Evolutionary conservation across 2,329 filamentous ascomycete species (phyloP), one percentile per base, ranked within the genome.

Genomic region (Aureobasidium namibiae): DNA sequence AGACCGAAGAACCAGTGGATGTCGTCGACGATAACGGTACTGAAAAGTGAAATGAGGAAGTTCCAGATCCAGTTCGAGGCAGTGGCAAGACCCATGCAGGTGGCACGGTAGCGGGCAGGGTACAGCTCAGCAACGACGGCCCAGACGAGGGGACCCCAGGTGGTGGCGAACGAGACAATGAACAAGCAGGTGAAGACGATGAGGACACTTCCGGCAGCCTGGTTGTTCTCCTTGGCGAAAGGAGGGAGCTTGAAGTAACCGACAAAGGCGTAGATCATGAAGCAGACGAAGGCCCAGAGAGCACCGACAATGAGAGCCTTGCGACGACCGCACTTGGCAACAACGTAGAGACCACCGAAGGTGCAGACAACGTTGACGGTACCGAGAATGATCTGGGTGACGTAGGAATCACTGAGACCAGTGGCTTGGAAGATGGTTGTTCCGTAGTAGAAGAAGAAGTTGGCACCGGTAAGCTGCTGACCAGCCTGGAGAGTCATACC

Each of bases 231-330:
- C 2, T 63, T 58, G 41, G 66, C 67, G 13, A 60, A 24, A 4
- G 65, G 59, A 58, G 65, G 61, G 21, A 69, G 63, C n/a, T 62
- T 56, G 46, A 66, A 69, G 49, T 67, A 61, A 41, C 68, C 67
- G 18, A 72, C 67, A 21, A 67, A 68, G 6, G 70, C 64, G 61
- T 85, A 80, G 61, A 89, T 77, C 66, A 88, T 73, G 73, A 91
- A 91, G 71, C 90, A 71, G 63, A 70, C 67, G 62, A 70, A 68
- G 61, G 69, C 68, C 68, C 70, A 72, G 4, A 63, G 64, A 3
- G 76, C 77, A 29, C 78, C 78, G 42, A 73, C 73, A 46, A 80
- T 71, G 14, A 80, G 71, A 1, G 78, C 70, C 2, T 74, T 74
- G 3, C 78, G 75, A 53, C 78, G 75, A 45, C 77, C 77, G 67